These are phyloP conservation scores for Trametes coccinea DNA, from an alignment of 768 basidiomycete genomes.

Conservation along the genomic window DNA sequence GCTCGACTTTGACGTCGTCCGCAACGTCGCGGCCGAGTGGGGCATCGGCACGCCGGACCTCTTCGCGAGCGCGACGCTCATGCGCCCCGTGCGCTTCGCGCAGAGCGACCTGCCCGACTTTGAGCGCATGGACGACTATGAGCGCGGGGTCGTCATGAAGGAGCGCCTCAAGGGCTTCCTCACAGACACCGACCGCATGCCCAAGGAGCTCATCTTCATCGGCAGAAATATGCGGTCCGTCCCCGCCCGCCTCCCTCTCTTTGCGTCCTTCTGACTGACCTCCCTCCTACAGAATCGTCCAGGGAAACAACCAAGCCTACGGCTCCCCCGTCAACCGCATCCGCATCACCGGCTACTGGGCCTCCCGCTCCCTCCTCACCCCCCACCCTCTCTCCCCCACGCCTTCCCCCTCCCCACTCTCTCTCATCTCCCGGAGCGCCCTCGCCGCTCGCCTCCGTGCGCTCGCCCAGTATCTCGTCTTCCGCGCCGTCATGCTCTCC, in stretches of 20 bases:
- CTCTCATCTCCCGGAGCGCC: conserved; percentile 5
- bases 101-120: conserved; percentile 27
- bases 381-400: conserved; percentile 37
- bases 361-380: conserved; percentile 63
- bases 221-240: conserved; percentile 72
- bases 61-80: conserved; percentile 71
- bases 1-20: conserved; percentile 54
- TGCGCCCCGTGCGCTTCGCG: conserved; percentile 57
- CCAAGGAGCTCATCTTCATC: conserved; percentile 73
- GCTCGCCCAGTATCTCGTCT: conserved; percentile 60
- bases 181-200: conserved; percentile 75
- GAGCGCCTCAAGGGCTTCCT: conserved; percentile 64
- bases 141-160: conserved; percentile 69
- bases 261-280: not conserved
- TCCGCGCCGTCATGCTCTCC: conserved; percentile 61
- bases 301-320: conserved; percentile 73
- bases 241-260: not conserved
- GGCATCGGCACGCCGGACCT: conserved; percentile 71
- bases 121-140: conserved; percentile 57
- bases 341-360: conserved; percentile 86
- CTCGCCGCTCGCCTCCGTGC: conserved; percentile 47
- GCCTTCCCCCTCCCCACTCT: no score
- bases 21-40: conserved; percentile 57
- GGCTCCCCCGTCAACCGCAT: conserved; percentile 89
- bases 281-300: conserved; percentile 33